phyloP scores from a whole-genome alignment of 345 rosid genomes.

The Angophora floribunda region DNA sequence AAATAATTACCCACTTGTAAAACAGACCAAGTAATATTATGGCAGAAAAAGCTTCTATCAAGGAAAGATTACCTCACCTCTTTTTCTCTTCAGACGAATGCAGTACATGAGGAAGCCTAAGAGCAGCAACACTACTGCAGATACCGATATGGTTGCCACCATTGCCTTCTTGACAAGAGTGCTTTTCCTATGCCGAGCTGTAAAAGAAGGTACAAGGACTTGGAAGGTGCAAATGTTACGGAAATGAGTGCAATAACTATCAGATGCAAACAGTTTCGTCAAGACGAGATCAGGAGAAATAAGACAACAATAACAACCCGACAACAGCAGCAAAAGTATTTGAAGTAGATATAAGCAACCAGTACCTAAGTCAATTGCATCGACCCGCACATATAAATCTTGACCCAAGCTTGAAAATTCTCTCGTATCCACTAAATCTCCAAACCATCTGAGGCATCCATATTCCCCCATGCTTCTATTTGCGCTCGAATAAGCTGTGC shows the following conservation, averaged over 20 bases:
- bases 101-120: not conserved
- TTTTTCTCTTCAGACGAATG: not conserved
- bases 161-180: not conserved
- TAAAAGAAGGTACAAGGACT: not conserved
- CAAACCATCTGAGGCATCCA: slow-evolving; percentile 25
- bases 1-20: not conserved
- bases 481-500: slow-evolving; percentile 11
- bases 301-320: not conserved
- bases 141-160: not conserved
- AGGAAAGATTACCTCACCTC: not conserved
- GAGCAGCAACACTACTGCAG: not conserved
- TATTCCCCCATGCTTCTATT: not conserved
- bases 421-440: slow-evolving; percentile 8
- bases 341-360: not conserved
- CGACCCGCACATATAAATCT: not conserved
- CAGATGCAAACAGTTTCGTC: not conserved
- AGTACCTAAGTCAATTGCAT: not conserved
- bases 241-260: not conserved
- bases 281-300: not conserved
- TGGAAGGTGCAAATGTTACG: not conserved
- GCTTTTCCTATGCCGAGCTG: not conserved
- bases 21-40: not conserved
- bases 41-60: not conserved
- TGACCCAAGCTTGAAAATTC: not conserved
- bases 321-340: not conserved